These are phyloP conservation scores for Cyclostephanos invisitatus DNA, from an alignment of 108 stramenopile species.

Conservation along the genomic window DNA sequence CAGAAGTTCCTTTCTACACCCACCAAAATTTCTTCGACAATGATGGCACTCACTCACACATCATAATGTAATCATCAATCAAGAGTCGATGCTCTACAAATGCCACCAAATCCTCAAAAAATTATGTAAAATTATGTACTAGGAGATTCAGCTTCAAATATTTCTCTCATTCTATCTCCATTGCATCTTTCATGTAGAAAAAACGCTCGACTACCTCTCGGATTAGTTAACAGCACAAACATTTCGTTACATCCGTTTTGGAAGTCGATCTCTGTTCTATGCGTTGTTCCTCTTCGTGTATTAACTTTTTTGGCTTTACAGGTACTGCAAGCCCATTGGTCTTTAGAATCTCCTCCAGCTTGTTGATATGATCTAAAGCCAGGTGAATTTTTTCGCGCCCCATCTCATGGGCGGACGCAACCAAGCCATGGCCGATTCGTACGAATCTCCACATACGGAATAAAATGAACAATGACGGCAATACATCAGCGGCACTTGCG, in stretches of 20 bases:
- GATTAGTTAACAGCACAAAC: not conserved
- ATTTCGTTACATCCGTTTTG: not conserved
- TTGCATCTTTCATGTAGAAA: not conserved
- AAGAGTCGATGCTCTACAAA: not conserved
- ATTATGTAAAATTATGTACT: too few species aligned
- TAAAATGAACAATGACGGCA: constrained; percentile 33
- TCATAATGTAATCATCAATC: not conserved
- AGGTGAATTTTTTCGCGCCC: constrained; percentile 22
- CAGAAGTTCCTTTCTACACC: too few species aligned
- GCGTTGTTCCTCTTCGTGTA: not conserved
- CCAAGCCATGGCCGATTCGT: constrained; percentile 46
- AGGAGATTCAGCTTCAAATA: too few species aligned
- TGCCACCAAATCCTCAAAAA: too few species aligned
- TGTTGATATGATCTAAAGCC: constrained; percentile 22
- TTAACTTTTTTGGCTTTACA: constrained; percentile 3
- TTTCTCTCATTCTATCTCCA: not conserved
- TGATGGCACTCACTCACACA: too few species aligned
- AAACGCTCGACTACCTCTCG: not conserved
- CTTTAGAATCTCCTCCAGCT: constrained; percentile 32
- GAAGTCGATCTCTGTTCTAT: not conserved
- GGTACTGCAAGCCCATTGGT: constrained; percentile 31
- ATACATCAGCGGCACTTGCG: constrained; percentile 6
- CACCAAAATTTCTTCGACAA: too few species aligned
- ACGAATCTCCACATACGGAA: constrained; percentile 52
- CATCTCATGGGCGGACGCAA: constrained; percentile 36